Conservation (phyloP, 805 yeast genomes). For the Priceomyces fermenticarens region DNA sequence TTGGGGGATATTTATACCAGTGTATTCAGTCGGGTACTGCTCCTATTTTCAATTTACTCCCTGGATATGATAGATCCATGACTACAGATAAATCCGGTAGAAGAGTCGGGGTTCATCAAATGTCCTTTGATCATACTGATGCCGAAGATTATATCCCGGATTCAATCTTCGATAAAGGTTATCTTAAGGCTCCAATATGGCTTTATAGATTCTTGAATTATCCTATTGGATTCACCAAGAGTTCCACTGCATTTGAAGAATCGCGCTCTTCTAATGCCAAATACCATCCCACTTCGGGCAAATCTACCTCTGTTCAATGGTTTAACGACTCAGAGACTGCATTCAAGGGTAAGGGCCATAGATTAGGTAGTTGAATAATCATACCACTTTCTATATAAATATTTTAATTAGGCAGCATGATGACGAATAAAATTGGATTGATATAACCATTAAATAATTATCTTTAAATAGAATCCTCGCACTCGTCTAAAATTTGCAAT, state of each 20-base stretch:
- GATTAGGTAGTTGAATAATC: constrained; percentile 25
- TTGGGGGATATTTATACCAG: constrained; percentile 57
- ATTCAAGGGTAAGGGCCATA: constrained; percentile 35
- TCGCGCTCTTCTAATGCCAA: constrained; percentile 1
- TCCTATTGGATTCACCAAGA: constrained; percentile 21
- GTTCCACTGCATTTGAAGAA: constrained; percentile 26
- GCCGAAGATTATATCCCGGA: constrained; percentile 27
- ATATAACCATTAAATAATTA: background rate
- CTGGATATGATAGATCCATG: constrained; percentile 23
- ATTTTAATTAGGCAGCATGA: too few species aligned
- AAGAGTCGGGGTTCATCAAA: constrained; percentile 25
- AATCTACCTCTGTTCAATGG: constrained; percentile 5
- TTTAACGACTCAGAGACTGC: constrained; percentile 10
- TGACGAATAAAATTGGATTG: too few species aligned
- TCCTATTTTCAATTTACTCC: constrained; percentile 38
- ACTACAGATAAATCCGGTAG: constrained; percentile 13
- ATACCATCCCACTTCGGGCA: background rate
- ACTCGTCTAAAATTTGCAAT: background rate
- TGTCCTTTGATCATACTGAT: constrained; percentile 4
- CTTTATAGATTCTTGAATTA: constrained; percentile 29
- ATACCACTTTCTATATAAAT: background rate
- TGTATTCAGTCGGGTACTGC: constrained; percentile 59
- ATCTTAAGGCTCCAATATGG: constrained; percentile 53
- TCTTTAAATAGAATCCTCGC: background rate
- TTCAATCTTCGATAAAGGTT: constrained; percentile 50